A percentile compares a stretch with the other conserved stretches of the same genome.
These are phyloP conservation scores for Penicillium riverlandense DNA, from an alignment of 495 filamentous ascomycete species.

Conservation along the genomic window DNA sequence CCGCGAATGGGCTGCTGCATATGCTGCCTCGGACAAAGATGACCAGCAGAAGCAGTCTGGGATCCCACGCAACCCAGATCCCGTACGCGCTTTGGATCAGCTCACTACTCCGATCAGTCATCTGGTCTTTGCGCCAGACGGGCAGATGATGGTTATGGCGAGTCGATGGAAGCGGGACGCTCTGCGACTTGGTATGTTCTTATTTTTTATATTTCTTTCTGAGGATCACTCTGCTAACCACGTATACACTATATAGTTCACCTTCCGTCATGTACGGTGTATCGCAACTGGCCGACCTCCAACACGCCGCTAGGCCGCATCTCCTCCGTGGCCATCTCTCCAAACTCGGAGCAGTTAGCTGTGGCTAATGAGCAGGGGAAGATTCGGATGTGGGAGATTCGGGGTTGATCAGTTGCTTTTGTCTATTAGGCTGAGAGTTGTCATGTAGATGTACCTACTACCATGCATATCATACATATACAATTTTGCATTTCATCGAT, in stretches of 20 bases:
- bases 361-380: constrained; percentile 83
- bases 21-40: constrained; percentile 22
- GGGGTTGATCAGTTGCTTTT: constrained; percentile 12
- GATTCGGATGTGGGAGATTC: constrained; percentile 82
- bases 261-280: constrained; percentile 85
- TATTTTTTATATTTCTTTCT: not conserved
- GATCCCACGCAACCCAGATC: constrained; percentile 59
- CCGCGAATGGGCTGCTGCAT: constrained; percentile 44
- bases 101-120: constrained; percentile 75
- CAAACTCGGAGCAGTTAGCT: constrained; percentile 61
- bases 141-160: constrained; percentile 78
- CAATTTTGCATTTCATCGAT: too few species aligned
- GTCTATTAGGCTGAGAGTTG: too few species aligned
- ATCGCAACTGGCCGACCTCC: constrained; percentile 91
- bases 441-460: too few species aligned
- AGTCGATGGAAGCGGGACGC: constrained; percentile 84
- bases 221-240: constrained; percentile 8
- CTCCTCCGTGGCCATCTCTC: constrained; percentile 70
- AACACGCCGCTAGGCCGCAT: constrained; percentile 84
- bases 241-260: constrained; percentile 49
- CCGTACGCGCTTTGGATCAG: constrained; percentile 67
- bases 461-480: too few species aligned
- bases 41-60: constrained; percentile 30
- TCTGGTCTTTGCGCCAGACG: constrained; percentile 76
- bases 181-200: constrained; percentile 54